Evolutionary conservation across 176 grass and related monocot species (phyloP), one percentile per base, ranked within the genome.

Genomic region (Echinochloa phyllopogon): DNA sequence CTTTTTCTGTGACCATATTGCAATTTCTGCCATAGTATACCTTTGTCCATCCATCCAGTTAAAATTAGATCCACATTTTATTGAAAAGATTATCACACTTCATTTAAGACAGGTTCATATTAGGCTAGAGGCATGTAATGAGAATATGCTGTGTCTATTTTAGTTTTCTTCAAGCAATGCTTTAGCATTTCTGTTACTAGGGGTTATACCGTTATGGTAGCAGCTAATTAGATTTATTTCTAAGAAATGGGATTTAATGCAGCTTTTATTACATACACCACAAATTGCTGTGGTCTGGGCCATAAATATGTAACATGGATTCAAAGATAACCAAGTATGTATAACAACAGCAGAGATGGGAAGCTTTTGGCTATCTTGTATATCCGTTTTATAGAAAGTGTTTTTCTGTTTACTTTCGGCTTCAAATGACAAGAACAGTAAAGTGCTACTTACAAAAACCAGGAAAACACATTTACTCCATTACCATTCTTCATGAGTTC

Each of bases 171-270:
- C 44, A 62, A 53, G 16, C 36, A 79, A 39, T 8, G 20, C 11
- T 72, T 86, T 77, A 72, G 11, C 72, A 33, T 45, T 56, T 65
- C 65, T 65, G 23, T 62, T 63, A 51, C 49, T 23, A 36, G 5
- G 51, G 40, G 23, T 29, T 74, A 20, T 74, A 25, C 45, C 27
- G 10, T 59, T 37, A 74, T 64, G 29, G 25, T 24, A 45, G 37
- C 51, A 2, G 33, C 27, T 27, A 39, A 40, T 60, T 21, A 72
- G 55, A 29, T 55, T 67, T 76, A 10, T 78, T 48, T 48, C 4
- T 44, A 4, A 43, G 25, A 53, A 45, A 42, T 60, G 2, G 21
- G 49, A 56, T 66, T 63, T 4, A 17, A 53, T 72, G 67, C 17
- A 44, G 3, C 13, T 65, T 65, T n/a, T 14, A 12, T 51, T 9